Evolutionary conservation across 2,329 filamentous ascomycete species (phyloP).

Genomic region (Fusarium haematococcum): DNA sequence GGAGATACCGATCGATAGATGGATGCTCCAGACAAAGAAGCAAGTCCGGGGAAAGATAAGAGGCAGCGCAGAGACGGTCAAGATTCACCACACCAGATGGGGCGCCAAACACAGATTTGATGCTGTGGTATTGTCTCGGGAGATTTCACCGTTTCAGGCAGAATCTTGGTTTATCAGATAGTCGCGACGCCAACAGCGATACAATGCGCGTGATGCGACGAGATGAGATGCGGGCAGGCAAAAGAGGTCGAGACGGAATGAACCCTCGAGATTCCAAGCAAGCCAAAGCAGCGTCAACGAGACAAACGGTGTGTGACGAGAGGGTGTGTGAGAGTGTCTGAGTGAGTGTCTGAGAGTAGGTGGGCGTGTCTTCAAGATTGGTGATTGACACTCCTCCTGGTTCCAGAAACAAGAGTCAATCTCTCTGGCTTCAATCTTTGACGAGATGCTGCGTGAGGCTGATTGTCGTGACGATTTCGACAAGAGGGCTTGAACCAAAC

Average conservation of each 20-base stretch:
- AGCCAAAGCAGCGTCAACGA: neutral
- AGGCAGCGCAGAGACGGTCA: conserved; percentile 6
- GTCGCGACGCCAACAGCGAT: conserved; percentile 11
- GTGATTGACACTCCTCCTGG: neutral
- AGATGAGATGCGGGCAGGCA: neutral
- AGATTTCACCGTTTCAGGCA: conserved; percentile 2
- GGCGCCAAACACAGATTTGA: conserved; percentile 1
- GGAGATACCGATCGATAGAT: neutral
- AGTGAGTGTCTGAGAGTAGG: neutral
- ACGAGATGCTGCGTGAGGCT: neutral
- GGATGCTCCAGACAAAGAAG: neutral
- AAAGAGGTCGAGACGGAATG: neutral
- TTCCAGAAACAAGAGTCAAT: conserved; percentile 1
- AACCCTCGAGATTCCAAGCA: conserved; percentile 12
- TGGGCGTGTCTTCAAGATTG: neutral
- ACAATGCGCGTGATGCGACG: neutral
- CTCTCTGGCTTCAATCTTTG: neutral
- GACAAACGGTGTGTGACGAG: neutral
- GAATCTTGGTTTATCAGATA: conserved; percentile 14
- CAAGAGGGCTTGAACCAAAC: neutral
- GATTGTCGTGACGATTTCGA: neutral
- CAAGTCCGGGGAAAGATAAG: conserved; percentile 20
- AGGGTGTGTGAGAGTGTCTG: neutral
- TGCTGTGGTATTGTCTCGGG: conserved; percentile 1
- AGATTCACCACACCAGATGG: conserved; percentile 21